Conservation (phyloP, 768 basidiomycete species). For the Leccinellum rugosiceps region DNA sequence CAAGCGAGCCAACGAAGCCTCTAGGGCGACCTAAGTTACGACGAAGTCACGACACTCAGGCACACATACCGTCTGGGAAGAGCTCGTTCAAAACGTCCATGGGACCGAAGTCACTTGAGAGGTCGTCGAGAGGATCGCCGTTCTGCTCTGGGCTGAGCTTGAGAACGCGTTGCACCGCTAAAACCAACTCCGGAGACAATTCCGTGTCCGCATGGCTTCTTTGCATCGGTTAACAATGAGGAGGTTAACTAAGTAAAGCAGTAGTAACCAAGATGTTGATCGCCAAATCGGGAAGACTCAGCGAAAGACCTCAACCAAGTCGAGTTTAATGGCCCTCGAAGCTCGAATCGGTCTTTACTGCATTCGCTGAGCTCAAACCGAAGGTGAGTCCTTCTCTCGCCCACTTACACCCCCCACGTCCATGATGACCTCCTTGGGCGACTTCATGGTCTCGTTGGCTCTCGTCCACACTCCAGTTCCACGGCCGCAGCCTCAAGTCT, state of each 20-base stretch:
- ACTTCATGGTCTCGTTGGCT: slow-evolving; percentile 18
- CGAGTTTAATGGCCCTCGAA: neutral
- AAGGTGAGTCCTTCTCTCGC: slow-evolving; percentile 8
- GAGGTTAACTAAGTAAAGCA: neutral
- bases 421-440: slow-evolving; percentile 21
- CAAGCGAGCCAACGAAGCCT: slow-evolving; percentile 70
- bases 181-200: slow-evolving; percentile 62
- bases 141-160: slow-evolving; percentile 44
- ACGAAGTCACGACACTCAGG: neutral
- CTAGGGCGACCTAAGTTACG: slow-evolving; percentile 37
- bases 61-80: slow-evolving; percentile 72
- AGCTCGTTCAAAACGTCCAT: slow-evolving; percentile 54
- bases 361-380: neutral
- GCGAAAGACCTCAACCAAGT: neutral
- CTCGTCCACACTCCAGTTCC: slow-evolving; percentile 3
- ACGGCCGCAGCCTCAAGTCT: neutral
- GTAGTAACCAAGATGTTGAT: neutral
- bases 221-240: slow-evolving; percentile 17
- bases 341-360: neutral
- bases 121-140: slow-evolving; percentile 55
- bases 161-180: slow-evolving; percentile 69
- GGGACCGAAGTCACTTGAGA: slow-evolving; percentile 56
- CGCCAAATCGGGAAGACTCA: slow-evolving; percentile 13
- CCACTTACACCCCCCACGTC: neutral
- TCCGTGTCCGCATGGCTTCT: slow-evolving; percentile 35